Conservation (phyloP, 495 filamentous ascomycete species). For the Penicillium dipodomyicola region DNA sequence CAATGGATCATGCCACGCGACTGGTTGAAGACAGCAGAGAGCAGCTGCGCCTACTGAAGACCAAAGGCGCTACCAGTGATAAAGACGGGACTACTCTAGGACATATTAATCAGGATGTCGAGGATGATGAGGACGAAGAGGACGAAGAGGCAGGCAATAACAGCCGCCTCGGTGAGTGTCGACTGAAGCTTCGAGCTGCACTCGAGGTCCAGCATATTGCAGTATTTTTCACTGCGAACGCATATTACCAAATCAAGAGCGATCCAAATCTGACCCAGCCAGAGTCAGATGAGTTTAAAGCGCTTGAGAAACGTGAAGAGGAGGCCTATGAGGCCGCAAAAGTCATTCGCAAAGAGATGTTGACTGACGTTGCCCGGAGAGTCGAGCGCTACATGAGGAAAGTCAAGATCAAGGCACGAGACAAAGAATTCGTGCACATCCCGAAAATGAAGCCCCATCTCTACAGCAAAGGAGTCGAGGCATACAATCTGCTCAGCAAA, state of each 20-base stretch:
- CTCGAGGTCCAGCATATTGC: slow-evolving; percentile 81
- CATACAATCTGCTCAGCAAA: slow-evolving; percentile 53
- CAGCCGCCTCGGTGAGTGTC: slow-evolving; percentile 54
- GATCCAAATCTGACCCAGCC: slow-evolving; percentile 59
- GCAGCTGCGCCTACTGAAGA: slow-evolving; percentile 48
- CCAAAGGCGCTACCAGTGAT: slow-evolving; percentile 6
- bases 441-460: slow-evolving; percentile 55
- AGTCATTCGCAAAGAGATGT: slow-evolving; percentile 69
- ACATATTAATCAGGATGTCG: slow-evolving; percentile 32
- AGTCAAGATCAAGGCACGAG: slow-evolving; percentile 42
- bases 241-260: slow-evolving; percentile 76
- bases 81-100: slow-evolving; percentile 16
- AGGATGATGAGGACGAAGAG: slow-evolving; percentile 40
- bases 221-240: slow-evolving; percentile 80
- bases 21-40: slow-evolving; percentile 64
- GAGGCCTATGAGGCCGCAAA: slow-evolving; percentile 76
- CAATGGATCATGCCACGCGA: slow-evolving; percentile 49
- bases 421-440: slow-evolving; percentile 60
- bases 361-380: slow-evolving; percentile 53
- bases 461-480: slow-evolving; percentile 60
- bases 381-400: slow-evolving; percentile 43
- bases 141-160: slow-evolving; percentile 47
- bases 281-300: slow-evolving; percentile 62
- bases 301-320: slow-evolving; percentile 65
- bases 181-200: slow-evolving; percentile 64